These are phyloP conservation scores for Platanus orientalis DNA, from an alignment of 164 flowering plant genomes.

Conservation along the genomic window DNA sequence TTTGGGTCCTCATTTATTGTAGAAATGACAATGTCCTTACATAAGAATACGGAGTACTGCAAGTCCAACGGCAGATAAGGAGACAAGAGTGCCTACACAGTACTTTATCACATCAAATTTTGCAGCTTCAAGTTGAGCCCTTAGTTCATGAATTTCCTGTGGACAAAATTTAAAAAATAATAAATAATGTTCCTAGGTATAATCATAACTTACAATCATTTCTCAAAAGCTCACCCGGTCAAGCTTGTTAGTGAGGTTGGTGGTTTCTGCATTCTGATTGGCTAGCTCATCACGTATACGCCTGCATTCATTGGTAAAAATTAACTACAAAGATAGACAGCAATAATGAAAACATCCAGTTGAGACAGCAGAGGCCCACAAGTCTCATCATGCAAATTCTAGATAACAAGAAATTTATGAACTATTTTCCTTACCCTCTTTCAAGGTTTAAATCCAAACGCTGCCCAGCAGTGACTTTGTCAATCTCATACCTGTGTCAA, in stretches of 20 bases:
- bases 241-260: conserved; percentile 56
- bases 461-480: conserved; percentile 65
- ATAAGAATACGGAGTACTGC: conserved; percentile 48
- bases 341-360: no score
- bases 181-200: neutral
- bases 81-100: conserved; percentile 62
- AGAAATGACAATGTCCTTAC: conserved; percentile 13
- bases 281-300: conserved; percentile 59
- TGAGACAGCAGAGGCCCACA: no score
- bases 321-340: no score
- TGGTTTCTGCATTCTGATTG: conserved; percentile 59
- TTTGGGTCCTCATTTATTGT: neutral
- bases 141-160: conserved; percentile 61
- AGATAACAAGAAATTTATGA: no score
- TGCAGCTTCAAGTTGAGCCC: conserved; percentile 62
- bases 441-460: conserved; percentile 69
- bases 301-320: conserved; percentile 23
- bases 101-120: conserved; percentile 69
- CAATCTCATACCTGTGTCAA: conserved; percentile 56
- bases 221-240: conserved; percentile 39
- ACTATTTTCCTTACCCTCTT: conserved; percentile 42
- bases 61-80: conserved; percentile 54
- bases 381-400: neutral
- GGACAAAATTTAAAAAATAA: neutral
- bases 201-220: neutral